A percentile compares a stretch with the other conserved stretches of the same genome.
Evolutionary conservation across 2,329 filamentous ascomycete genomes (phyloP).

Genomic region (Daldinia sp.): DNA sequence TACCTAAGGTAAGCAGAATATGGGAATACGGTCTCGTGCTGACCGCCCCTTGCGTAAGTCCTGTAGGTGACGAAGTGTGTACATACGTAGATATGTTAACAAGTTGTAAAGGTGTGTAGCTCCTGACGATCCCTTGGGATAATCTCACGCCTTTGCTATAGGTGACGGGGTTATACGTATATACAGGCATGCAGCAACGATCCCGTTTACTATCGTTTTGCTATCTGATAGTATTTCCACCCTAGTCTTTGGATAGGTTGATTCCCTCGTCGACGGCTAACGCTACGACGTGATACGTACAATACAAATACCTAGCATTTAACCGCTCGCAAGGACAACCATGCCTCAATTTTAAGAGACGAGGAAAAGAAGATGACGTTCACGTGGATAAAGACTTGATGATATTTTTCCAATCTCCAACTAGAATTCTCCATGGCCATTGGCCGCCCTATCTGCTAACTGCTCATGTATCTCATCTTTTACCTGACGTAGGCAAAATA

Average conservation of each 20-base stretch:
- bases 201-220: no score
- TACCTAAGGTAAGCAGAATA: conserved; percentile 11
- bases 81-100: no score
- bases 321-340: conserved; percentile 27
- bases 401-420: conserved; percentile 12
- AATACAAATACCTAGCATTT: conserved; percentile 18
- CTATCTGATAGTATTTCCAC: neutral
- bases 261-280: neutral
- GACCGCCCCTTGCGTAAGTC: conserved; percentile 29
- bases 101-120: conserved; percentile 23
- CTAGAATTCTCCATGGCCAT: conserved; percentile 11
- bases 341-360: conserved; percentile 15
- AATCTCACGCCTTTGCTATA: conserved; percentile 24
- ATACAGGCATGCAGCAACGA: neutral
- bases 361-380: conserved; percentile 23
- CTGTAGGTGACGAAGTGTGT: conserved; percentile 7
- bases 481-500: conserved; percentile 22
- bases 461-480: conserved; percentile 7
- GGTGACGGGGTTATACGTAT: neutral
- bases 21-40: conserved; percentile 21
- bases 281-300: conserved; percentile 7
- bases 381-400: conserved; percentile 33
- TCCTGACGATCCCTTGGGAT: conserved; percentile 28
- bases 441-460: conserved; percentile 35
- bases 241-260: neutral